phyloP scores from a whole-genome alignment of 2,329 filamentous ascomycete genomes.

The Fusarium proliferatum region DNA sequence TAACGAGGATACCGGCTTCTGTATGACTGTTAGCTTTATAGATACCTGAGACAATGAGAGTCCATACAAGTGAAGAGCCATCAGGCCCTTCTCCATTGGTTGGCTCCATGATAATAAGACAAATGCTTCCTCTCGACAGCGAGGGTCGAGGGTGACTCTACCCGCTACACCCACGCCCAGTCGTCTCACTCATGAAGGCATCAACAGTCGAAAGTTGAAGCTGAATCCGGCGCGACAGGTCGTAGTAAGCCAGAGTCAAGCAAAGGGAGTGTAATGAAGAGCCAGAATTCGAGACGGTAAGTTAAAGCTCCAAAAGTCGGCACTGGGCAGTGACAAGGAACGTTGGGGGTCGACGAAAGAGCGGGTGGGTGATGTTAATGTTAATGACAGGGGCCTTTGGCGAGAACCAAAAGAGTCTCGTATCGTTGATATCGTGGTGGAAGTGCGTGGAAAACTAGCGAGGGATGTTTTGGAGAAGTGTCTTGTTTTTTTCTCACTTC shows the following conservation, averaged over 20 bases:
- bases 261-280: background rate
- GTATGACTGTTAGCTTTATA: conserved; percentile 41
- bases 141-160: conserved; percentile 47
- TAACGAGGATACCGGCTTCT: conserved; percentile 86
- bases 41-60: conserved; percentile 4
- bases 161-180: conserved; percentile 52
- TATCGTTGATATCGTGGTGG: conserved; percentile 4
- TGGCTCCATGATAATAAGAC: conserved; percentile 47
- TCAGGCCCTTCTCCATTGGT: conserved; percentile 69
- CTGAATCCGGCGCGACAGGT: conserved; percentile 10
- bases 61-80: conserved; percentile 78
- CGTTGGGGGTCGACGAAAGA: conserved; percentile 41
- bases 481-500: conserved; percentile 31
- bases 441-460: conserved; percentile 12
- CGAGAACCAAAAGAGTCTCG: conserved; percentile 29
- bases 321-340: conserved; percentile 39
- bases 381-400: conserved; percentile 30
- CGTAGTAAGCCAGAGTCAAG: background rate
- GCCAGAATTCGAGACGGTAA: conserved; percentile 6
- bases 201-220: conserved; percentile 35
- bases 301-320: conserved; percentile 28
- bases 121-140: conserved; percentile 44
- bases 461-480: conserved; percentile 27
- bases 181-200: conserved; percentile 45
- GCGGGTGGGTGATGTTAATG: conserved; percentile 29